phyloP scores from a whole-genome alignment of 139 green algal species.

The Coelastrella sp. region DNA sequence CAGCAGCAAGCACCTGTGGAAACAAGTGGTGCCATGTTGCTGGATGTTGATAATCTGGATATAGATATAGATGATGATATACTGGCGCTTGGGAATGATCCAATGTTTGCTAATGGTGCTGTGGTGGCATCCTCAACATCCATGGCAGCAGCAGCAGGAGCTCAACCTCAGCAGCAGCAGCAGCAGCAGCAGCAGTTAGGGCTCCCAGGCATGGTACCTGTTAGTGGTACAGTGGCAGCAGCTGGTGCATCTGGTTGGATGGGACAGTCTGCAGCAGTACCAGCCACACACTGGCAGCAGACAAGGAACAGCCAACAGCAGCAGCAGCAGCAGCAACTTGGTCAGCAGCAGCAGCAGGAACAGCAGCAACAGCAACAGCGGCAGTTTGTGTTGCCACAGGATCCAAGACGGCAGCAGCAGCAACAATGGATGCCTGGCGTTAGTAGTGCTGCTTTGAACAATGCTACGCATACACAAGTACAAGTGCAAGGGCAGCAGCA shows the following conservation, averaged over 20 bases:
- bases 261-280: neutral
- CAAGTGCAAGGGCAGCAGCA: neutral
- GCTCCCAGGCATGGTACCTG: neutral
- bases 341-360: slow-evolving; percentile 1
- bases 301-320: neutral
- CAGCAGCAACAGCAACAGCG: slow-evolving; percentile 28
- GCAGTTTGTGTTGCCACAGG: neutral
- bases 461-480: too few relatives aligned
- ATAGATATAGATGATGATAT: slow-evolving; percentile 34
- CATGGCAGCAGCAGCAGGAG: slow-evolving; percentile 16
- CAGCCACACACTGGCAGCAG: slow-evolving; percentile 12
- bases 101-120: neutral
- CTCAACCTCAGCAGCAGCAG: neutral
- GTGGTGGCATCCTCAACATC: neutral
- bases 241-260: neutral
- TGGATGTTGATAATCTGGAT: slow-evolving; percentile 24
- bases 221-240: neutral
- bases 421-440: neutral
- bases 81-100: slow-evolving; percentile 19
- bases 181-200: slow-evolving; percentile 5
- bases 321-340: slow-evolving; percentile 28
- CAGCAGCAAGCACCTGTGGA: neutral
- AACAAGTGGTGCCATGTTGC: neutral
- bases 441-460: too few relatives aligned
- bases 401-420: neutral